Base-by-base conservation (phyloP, 2,329 filamentous ascomycete species). In the Aspergillus sp. region DNA sequence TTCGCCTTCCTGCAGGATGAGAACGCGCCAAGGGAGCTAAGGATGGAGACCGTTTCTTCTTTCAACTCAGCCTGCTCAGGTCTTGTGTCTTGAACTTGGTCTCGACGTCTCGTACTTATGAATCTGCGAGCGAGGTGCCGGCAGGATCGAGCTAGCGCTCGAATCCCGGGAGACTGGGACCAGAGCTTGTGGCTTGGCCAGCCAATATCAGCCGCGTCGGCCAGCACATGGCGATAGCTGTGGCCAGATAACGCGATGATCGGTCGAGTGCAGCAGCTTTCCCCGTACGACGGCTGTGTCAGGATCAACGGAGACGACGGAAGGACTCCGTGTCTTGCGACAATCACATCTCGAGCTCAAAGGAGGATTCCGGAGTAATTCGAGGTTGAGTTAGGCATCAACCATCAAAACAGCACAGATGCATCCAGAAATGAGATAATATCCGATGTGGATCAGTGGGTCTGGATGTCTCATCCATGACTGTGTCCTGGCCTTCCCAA, bases 361-460 rank as follows among this genome's bases (percentile, higher is more conserved):
- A 7, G 22, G 23, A 19, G 23, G 13, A 50, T 22, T 19, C 48
- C 28, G 31, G 34, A 56, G 28, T n/a, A 53, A 25, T 47, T 38
- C 48, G 47, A 57, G 54, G 45, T 43, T 15, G 22, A 48, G 34
- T 53, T 46, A 64, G 57, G 56, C 48, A 53, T 53, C 48, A 49
- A 51, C 43, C 23, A 54, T 25, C 43, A 23, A 38, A 55, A 54
- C 19, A 57, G 56, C 45, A 53, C 45, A 50, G 46, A 30, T 52
- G 54, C 46, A 55, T 48, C 48, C 51, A 56, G 58, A 41, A 46
- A 54, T 15, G 6, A 50, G 34, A 59, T 56, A 59, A 56, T 57
- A 58, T 58, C 58, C 64, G 51, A 60, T 50, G 61, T 66, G 61
- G 61, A 60, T 55, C 57, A 28, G 64, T 41, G 34, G 34, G 34